These are phyloP conservation scores for Pseudocercospora fuligena DNA, from an alignment of 2,329 filamentous ascomycete species.

Conservation along the genomic window DNA sequence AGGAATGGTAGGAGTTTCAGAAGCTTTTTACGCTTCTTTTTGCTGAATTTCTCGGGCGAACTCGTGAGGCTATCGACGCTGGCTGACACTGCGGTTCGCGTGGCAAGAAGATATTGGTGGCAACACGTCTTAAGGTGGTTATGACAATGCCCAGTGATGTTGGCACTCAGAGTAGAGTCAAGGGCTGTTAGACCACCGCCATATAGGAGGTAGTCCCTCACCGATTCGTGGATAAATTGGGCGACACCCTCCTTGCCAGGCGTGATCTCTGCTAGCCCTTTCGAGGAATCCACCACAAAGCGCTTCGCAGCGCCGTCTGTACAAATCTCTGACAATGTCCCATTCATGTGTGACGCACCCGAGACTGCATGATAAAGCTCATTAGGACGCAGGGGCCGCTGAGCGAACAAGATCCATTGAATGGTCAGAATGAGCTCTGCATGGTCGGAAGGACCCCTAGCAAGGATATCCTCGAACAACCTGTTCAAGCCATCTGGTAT, in stretches of 20 bases:
- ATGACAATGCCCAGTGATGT: slow-evolving; percentile 20
- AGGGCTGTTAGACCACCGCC: slow-evolving; percentile 41
- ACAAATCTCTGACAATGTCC: background rate
- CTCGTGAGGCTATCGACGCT: too few species aligned
- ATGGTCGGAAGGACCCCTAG: slow-evolving; percentile 50
- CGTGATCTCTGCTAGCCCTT: slow-evolving; percentile 56
- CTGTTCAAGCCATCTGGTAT: slow-evolving; percentile 50
- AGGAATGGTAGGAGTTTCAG: slow-evolving; percentile 6
- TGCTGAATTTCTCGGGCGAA: too few species aligned
- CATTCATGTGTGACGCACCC: background rate
- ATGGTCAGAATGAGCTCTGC: slow-evolving; percentile 53
- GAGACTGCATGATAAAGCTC: slow-evolving; percentile 55
- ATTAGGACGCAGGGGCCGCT: slow-evolving; percentile 46
- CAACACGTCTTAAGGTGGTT: too few species aligned
- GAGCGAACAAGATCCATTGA: slow-evolving; percentile 60
- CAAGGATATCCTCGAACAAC: slow-evolving; percentile 58
- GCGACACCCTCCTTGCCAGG: slow-evolving; percentile 39
- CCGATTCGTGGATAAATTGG: slow-evolving; percentile 62
- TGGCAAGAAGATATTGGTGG: too few species aligned
- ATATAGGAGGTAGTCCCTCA: slow-evolving; percentile 54
- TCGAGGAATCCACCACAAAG: slow-evolving; percentile 52
- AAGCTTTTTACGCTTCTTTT: slow-evolving; percentile 25
- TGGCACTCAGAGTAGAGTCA: slow-evolving; percentile 30
- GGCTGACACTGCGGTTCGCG: too few species aligned
- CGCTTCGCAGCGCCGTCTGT: slow-evolving; percentile 32